Evolutionary conservation across 2,329 filamentous ascomycete species (phyloP), one percentile per base, ranked within the genome.

Genomic region (Pseudocercospora fuligena): DNA sequence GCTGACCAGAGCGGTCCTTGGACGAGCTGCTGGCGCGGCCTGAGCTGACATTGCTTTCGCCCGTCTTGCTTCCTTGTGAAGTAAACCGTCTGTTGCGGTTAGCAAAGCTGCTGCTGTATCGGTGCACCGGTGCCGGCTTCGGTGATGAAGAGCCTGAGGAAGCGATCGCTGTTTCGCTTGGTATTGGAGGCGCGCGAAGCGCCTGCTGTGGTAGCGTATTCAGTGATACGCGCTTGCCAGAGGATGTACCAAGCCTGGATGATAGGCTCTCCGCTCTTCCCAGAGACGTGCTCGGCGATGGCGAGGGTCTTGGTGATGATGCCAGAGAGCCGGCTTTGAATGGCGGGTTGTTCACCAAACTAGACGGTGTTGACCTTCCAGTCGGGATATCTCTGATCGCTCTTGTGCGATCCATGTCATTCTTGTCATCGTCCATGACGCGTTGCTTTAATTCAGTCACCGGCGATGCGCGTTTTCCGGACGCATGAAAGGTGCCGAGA

Each of bases 281-380:
- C 12, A 65, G 53, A 16, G 81, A 82, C 25, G 80, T 84, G 67
- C 85, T 82, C 31, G 86, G 86, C 7, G 86, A 88, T 6, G 81
- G 80, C n/a, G 83, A 82, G 47, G 73, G 70, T 43, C 70, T 70
- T 49, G 74, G 70, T 19, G 72, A 73, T 1, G 73, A 85, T 83
- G 94, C 4, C n/a, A 98, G 83, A 1, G 94, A 96, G 11, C 94
- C 94, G 14, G 94, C 92, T 80, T 99, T 99, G 83, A 99, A 99
- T 0, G 94, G 94, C 73, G 96, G 92, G 74, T 97, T 97, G 0
- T 92, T 96, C 23, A 97, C 0, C 93, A 97, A 6, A 92, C 90
- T 61, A 93, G 88, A 73, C 16, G 70, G 69, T 23, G 67, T 58
- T 29, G 69, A 61, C 31, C 65, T 65, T 33, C 66, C 60, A 49